Evolutionary conservation across 208 protist species (phyloP), one percentile per base, ranked within the genome.

Genomic region (Trypanosoma brucei): DNA sequence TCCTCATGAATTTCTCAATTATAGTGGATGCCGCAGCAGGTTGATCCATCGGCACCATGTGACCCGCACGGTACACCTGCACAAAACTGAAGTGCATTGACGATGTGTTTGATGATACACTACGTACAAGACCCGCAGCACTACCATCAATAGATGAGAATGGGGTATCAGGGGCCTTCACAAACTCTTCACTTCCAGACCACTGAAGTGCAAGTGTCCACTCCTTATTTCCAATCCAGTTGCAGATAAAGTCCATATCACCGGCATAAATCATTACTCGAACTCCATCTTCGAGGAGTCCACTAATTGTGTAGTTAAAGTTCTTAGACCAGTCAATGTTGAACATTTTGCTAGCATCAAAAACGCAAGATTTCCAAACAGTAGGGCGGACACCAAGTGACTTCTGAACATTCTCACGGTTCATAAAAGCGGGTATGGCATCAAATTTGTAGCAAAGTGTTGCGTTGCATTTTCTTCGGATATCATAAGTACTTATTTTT

Each of bases 171-270:
- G 46, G n/a, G 4, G 89, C 84, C 0, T 59, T 64, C 30, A 72
- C 63, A 64, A 96, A 93, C 7, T 44, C 82, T 3, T 42, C 63
- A 36, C 81, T 69, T 46, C 84, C 83, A 7, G 75, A 35, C 93
- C 95, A 98, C 45, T 79, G 22, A 59, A 97, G 58, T 11, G 39
- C 70, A 8, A 57, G 52, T 6, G 75, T 78, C 92, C 92, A 97
- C 33, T 65, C 73, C 65, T 93, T 72, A 73, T 92, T 96, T 55
- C 93, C 93, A 44, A 97, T 68, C 75, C 79, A 97, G 69, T 97
- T 97, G 71, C 93, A 97, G 60, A 96, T 93, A 59, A 81, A 97
- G 71, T 98, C 94, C 50, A 75, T 62, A 45, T 96, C 93, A 8
- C 95, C 95, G 0, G 81, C 85, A 75, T 96, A 98, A 48, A 97